Base-by-base conservation (phyloP, 768 basidiomycete genomes). In the Termitomyces sp. region DNA sequence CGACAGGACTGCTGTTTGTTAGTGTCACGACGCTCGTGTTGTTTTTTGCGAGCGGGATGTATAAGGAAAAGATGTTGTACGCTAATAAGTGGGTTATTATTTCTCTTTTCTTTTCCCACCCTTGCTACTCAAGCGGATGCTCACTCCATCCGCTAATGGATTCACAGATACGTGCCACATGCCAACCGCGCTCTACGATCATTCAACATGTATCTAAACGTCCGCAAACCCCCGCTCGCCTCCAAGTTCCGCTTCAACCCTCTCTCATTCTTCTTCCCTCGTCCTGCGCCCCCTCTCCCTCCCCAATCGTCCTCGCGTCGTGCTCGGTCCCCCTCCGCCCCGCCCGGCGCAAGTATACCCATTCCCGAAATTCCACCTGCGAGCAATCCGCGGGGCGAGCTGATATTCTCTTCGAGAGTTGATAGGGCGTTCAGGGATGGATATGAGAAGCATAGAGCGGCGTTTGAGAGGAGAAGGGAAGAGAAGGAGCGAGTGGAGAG, bases 191-290 rank as follows among this genome's bases (percentile, higher is more conserved):
- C 94, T 0, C 77, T 99, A 13, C 84, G 96, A 16, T 89, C 88
- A 18, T 88, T 98, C 69, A 99, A 99, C 70, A 95, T 99, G 86
- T 91, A 92, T 64, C 80, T 99, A 61, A 99, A 99, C 73, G 90
- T 96, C 63, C 88, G 94, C 39, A 83, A 85, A 60, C 87, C 86
- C 2, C 83, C 92, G 0, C 72, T 90, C 15, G 78, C 81, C 31
- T 83, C 87, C 11, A 84, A 81, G 63, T 70, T 84, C 58, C 63
- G 62, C 59, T 75, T 69, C 73, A 85, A 80, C 62, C 80, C 81
- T 7, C 68, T 86, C 45, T 68, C 78, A n/a, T 79, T 83, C 70
- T 78, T 86, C 69, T 83, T 82, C 54, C 76, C 78, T 11, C 73
- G 78, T 22, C 74, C 79, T 4, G 62, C 68, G 7, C 80, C 23